A percentile compares a stretch with the other conserved stretches of the same genome.
Evolutionary conservation across 108 stramenopile species (phyloP).

Genomic region (Fragilaria crotonensis): DNA sequence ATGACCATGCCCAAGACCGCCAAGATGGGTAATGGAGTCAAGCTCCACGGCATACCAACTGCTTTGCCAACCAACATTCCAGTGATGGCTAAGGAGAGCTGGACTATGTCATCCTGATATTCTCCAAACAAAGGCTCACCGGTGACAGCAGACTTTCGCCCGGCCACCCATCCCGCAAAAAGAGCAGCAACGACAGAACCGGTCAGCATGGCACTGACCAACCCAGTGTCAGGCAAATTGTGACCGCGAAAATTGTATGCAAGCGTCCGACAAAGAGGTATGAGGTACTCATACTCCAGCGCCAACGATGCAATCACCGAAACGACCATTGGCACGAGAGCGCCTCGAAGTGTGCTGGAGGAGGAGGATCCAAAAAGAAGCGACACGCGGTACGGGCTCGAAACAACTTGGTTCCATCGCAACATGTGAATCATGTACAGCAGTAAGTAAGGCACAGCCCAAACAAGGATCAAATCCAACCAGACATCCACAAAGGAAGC

Average conservation of each 20-base stretch:
- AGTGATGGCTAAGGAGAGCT: constrained; percentile 38
- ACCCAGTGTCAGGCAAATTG: constrained; percentile 31
- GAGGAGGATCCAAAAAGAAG: constrained; percentile 24
- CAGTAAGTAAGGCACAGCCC: constrained; percentile 58
- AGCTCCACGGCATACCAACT: constrained; percentile 64
- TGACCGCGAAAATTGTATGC: constrained; percentile 70
- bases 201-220: constrained; percentile 39
- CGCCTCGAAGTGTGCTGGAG: constrained; percentile 34
- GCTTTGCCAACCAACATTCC: constrained; percentile 54
- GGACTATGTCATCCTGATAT: constrained; percentile 77
- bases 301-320: constrained; percentile 50
- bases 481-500: constrained; percentile 52
- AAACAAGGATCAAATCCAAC: constrained; percentile 47
- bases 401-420: not conserved
- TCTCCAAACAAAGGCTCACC: constrained; percentile 59
- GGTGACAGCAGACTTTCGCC: constrained; percentile 39
- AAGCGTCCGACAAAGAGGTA: constrained; percentile 47
- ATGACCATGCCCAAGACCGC: constrained; percentile 50
- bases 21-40: constrained; percentile 68
- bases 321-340: constrained; percentile 37
- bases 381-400: constrained; percentile 17
- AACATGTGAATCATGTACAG: constrained; percentile 33
- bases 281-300: constrained; percentile 57
- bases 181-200: constrained; percentile 33
- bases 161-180: constrained; percentile 51